Evolutionary conservation across 306 rosid genomes (phyloP), one percentile per base, ranked within the genome.

Genomic region (Astragalus membranaceus): DNA sequence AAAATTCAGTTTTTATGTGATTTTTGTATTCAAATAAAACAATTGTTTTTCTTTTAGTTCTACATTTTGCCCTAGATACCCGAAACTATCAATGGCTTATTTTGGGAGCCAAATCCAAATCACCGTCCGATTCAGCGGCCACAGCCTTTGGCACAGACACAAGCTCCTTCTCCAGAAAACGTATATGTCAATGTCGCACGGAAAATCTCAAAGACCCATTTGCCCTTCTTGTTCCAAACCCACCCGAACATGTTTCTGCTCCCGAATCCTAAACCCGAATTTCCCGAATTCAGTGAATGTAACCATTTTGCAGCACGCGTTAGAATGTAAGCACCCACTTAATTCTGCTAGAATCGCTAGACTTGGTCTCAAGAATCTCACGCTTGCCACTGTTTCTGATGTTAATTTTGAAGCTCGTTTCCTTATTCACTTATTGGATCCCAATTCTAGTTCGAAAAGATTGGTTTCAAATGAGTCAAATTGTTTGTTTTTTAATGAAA

Each of bases 191-290:
- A 79, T 41, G 46, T 60, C 76, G 32, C 87, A 74, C 17, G 77
- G 78, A 55, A 75, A 66, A 46, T 78, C 84, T n/a, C 79, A 79
- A 77, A 81, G 98, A 78, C 82, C 88, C 57, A 82, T 76, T 59
- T 93, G 98, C 86, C 84, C 84, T 1, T 75, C 88, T 2, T 90
- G 97, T 73, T 83, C 90, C 59, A 93, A 90, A 80, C 98, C 97
- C 51, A 17, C 78, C 54, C 74, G 85, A 44, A 75, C 91, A 9
- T 93, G 98, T 72, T 87, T 90, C 79, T 93, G 98, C 80, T 73
- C 72, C 67, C 88, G 92, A 70, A 72, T 90, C 75, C 79, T 63
- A 5, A 73, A 62, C 15, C 80, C 87, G 5, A 65, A 67, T 12
- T 68, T 88, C 73, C 81, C 84, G 4, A 93, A 90, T 68, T 81